Conservation (phyloP, 2,329 filamentous ascomycete species). For the Phialemoniopsis sp. region DNA sequence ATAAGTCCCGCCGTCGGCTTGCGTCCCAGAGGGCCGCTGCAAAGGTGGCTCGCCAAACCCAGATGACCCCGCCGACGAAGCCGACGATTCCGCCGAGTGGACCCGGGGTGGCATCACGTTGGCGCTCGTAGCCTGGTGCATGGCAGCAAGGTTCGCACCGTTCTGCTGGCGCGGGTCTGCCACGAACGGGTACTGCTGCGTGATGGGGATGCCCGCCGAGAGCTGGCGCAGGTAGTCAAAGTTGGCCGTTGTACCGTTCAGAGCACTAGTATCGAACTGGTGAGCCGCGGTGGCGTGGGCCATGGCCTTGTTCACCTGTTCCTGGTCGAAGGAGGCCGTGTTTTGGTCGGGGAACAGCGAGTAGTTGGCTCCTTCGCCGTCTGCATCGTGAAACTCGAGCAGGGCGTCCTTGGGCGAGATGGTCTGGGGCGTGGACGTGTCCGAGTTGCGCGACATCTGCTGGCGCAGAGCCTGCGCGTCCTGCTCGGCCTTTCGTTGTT, state of each 20-base stretch:
- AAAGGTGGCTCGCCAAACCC: constrained; percentile 8
- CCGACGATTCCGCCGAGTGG: too few relatives aligned
- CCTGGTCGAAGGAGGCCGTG: constrained; percentile 29
- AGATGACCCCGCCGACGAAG: too few relatives aligned
- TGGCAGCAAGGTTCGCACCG: constrained; percentile 27
- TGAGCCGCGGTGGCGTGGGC: constrained; percentile 9
- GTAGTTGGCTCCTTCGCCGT: constrained; percentile 60
- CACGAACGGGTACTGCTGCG: constrained; percentile 49
- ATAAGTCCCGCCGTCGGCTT: constrained; percentile 82
- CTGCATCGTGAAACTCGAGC: constrained; percentile 75
- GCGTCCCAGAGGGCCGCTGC: constrained; percentile 56
- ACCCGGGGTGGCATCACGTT: constrained; percentile 20
- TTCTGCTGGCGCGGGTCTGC: constrained; percentile 27
- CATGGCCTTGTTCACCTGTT: constrained; percentile 30
- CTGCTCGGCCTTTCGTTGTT: constrained; percentile 57
- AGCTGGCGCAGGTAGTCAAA: constrained; percentile 28
- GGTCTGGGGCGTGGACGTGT: constrained; percentile 63
- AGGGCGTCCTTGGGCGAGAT: constrained; percentile 94
- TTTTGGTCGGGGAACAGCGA: constrained; percentile 66
- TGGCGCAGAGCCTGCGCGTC: constrained; percentile 44
- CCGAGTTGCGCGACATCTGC: constrained; percentile 31
- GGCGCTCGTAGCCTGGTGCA: constrained; percentile 7
- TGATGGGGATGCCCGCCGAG: constrained; percentile 31
- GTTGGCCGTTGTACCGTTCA: constrained; percentile 10
- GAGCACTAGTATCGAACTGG: constrained; percentile 12